Evolutionary conservation across 1,284 basidiomycete species (phyloP).

Genomic region (Heliocybe sulcata): DNA sequence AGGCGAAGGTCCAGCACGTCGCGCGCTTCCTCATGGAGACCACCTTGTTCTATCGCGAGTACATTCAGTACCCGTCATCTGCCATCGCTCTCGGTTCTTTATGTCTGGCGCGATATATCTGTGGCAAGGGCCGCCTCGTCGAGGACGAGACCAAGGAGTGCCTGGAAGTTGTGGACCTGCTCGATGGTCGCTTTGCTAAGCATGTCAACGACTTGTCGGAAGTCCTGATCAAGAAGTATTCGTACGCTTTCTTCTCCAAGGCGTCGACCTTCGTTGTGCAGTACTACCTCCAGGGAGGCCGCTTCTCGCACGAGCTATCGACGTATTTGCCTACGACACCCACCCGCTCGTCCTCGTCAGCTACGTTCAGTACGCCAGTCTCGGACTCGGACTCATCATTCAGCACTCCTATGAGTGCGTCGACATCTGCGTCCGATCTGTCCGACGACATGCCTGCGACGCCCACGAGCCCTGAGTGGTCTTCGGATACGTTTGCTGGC

Average conservation of each 20-base stretch:
- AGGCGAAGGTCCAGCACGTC: slow-evolving; percentile 86
- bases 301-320: slow-evolving; percentile 48
- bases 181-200: slow-evolving; percentile 82
- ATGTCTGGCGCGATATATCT: slow-evolving; percentile 84
- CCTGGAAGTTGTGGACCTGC: slow-evolving; percentile 71
- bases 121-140: slow-evolving; percentile 67
- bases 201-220: slow-evolving; percentile 88
- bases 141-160: slow-evolving; percentile 78
- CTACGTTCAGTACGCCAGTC: neutral
- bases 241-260: slow-evolving; percentile 90
- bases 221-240: slow-evolving; percentile 96
- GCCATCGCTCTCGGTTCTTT: slow-evolving; percentile 85
- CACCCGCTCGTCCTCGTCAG: slow-evolving; percentile 40
- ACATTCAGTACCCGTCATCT: slow-evolving; percentile 81
- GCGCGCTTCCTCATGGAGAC: slow-evolving; percentile 98
- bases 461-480: slow-evolving; percentile 60
- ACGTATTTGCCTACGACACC: slow-evolving; percentile 64
- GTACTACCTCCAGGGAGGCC: slow-evolving; percentile 80
- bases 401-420: slow-evolving; percentile 66
- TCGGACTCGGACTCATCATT: slow-evolving; percentile 29
- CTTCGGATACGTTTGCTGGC: slow-evolving; percentile 47
- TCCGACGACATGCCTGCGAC: slow-evolving; percentile 73
- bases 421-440: slow-evolving; percentile 62
- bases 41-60: slow-evolving; percentile 95
- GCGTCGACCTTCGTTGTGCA: slow-evolving; percentile 90